These are phyloP conservation scores for Nothopassalora personata DNA, from an alignment of 2,329 filamentous ascomycete genomes.

Conservation along the genomic window DNA sequence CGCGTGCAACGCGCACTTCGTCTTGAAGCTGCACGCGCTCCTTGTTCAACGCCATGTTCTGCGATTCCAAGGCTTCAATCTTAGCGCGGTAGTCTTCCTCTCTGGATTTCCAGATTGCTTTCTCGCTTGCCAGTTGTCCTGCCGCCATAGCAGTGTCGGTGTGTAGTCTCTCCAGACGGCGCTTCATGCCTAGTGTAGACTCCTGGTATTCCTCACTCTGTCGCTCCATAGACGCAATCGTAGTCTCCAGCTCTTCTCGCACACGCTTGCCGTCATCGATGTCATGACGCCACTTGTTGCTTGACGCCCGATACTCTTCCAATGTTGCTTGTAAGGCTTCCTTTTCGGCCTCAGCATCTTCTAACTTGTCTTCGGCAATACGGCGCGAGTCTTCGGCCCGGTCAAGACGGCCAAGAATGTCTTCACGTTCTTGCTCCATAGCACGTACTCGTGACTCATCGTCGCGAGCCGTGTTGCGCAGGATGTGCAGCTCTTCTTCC, in stretches of 20 bases:
- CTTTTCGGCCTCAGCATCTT: conserved; percentile 53
- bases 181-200: conserved; percentile 53
- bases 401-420: conserved; percentile 36
- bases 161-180: conserved; percentile 79
- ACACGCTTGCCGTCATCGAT: conserved; percentile 53
- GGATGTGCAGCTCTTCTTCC: conserved; percentile 45
- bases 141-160: conserved; percentile 78
- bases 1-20: conserved; percentile 42
- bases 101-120: conserved; percentile 67
- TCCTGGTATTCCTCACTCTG: conserved; percentile 77
- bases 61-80: conserved; percentile 51
- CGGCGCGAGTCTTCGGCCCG: conserved; percentile 29
- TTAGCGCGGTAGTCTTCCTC: conserved; percentile 53
- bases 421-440: conserved; percentile 40
- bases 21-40: conserved; percentile 43
- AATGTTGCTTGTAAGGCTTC: conserved; percentile 56
- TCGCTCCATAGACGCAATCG: conserved; percentile 69
- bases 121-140: conserved; percentile 75
- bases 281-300: conserved; percentile 55
- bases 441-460: conserved; percentile 39
- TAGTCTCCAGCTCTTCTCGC: conserved; percentile 60
- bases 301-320: conserved; percentile 59
- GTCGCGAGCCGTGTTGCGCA: conserved; percentile 40
- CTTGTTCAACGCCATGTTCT: conserved; percentile 43
- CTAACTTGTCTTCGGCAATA: conserved; percentile 24